Percentiles rank a stretch among this genome's conserved stretches.
Evolutionary conservation across 441 rosid species (phyloP).

Genomic region (Populus tomentosa): DNA sequence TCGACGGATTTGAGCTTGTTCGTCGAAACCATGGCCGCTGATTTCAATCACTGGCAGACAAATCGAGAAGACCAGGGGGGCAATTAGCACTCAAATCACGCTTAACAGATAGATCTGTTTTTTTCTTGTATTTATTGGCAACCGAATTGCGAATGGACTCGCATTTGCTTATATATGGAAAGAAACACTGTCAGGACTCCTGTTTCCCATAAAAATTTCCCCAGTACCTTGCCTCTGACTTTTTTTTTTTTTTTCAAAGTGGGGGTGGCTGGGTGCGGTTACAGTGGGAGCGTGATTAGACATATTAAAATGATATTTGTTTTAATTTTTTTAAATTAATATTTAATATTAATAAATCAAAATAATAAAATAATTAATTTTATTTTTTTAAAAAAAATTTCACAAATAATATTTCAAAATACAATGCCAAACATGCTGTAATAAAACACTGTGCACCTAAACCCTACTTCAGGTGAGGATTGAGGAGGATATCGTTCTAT

Average conservation of each 20-base stretch:
- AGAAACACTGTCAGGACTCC: background rate
- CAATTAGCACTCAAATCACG: background rate
- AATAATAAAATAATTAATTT: no score
- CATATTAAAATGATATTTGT: no score
- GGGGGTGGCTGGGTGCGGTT: background rate
- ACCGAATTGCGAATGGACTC: background rate
- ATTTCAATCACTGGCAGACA: background rate
- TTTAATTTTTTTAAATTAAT: no score
- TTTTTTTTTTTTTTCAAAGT: no score
- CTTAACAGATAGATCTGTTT: background rate
- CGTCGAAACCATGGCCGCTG: constrained; percentile 64
- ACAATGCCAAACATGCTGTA: no score
- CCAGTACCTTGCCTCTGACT: background rate
- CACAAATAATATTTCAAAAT: no score
- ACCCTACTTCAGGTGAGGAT: no score
- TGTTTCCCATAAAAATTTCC: background rate
- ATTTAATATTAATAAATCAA: no score
- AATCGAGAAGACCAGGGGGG: background rate
- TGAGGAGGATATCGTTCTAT: no score
- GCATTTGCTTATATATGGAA: background rate
- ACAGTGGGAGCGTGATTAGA: no score
- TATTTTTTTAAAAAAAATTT: no score
- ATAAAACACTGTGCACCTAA: no score
- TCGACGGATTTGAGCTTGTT: constrained; percentile 87
- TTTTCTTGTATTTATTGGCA: background rate